These are phyloP conservation scores for baker's yeast (Saccharomyces cerevisiae) DNA, from an alignment of 805 yeast genomes.

Conservation along the genomic window DNA sequence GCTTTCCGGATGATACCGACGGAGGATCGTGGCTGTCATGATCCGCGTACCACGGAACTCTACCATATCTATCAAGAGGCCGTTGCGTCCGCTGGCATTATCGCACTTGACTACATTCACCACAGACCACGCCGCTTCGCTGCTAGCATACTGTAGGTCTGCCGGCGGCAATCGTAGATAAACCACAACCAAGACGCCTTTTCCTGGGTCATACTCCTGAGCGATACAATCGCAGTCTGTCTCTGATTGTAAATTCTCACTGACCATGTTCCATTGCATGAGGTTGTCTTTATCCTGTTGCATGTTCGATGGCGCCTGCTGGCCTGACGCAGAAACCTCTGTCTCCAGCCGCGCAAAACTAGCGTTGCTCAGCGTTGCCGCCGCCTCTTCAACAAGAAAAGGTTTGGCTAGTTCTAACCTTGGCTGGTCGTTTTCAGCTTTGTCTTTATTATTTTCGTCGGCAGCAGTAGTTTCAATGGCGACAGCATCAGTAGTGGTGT, in stretches of 20 bases:
- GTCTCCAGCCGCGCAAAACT: background rate
- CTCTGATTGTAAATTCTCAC: background rate
- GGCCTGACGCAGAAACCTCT: background rate
- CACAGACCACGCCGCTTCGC: slow-evolving; percentile 6
- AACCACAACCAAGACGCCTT: background rate
- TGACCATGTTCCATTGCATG: background rate
- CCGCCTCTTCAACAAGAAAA: background rate
- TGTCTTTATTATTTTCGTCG: background rate
- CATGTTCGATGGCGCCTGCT: background rate
- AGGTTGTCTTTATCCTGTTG: background rate
- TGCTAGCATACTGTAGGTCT: slow-evolving; percentile 1
- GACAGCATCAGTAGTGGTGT: background rate
- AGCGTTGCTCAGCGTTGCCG: background rate
- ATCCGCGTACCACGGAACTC: slow-evolving; percentile 18
- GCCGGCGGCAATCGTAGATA: background rate
- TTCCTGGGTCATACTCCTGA: background rate
- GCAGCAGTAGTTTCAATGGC: background rate
- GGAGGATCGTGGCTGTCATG: slow-evolving; percentile 11
- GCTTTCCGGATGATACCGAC: slow-evolving; percentile 6
- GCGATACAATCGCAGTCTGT: background rate
- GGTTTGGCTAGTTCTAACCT: background rate
- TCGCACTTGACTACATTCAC: slow-evolving; percentile 10
- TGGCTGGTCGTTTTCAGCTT: background rate
- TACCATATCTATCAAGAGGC: slow-evolving; percentile 14
- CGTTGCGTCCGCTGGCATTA: slow-evolving; percentile 2